Evolutionary conservation across 176 grass and related monocot species (phyloP), one percentile per base, ranked within the genome.

Genomic region (Aegilops longissima): DNA sequence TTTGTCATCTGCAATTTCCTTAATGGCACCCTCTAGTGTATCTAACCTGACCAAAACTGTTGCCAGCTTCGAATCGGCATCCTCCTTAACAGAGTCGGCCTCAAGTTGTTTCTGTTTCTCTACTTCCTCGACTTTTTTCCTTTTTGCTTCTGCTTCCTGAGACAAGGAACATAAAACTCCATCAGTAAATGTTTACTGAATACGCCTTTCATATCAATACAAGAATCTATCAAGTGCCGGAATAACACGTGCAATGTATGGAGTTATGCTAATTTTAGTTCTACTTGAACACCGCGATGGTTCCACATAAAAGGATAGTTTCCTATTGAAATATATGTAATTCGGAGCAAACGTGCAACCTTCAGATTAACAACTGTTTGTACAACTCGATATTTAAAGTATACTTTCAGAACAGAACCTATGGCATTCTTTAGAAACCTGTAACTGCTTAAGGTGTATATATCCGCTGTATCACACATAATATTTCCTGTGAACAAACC

Each of bases 71-170:
- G 79, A 68, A 64, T 94, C 84, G 23, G 91, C 35, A 35, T 94
- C 74, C 88, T 91, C 79, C 86, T 95, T 91, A 65, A 83, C 9
- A 36, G 89, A 91, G 47, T 90, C 88, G 71, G 84, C 77, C n/a
- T 94, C 93, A 39, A 88, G 84, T 61, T 83, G 83, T 71, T 98
- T 94, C 40, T 74, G 79, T 86, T 96, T 96, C 78, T 94, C 61
- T 86, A 83, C 27, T 85, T 92, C 93, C 63, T 92, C 89, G 0
- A 62, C 61, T 63, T 89, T 88, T 84, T 94, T 92, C 80, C 69
- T 95, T 86, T 94, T 95, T 88, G 56, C 85, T 85, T 91, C 88
- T 72, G 87, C 89, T 82, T 98, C 93, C 96, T 98, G 75, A 77
- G 63, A 77, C 59, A 85, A 58, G 29, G 51, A 62, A 64, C 82